Evolutionary conservation across 495 filamentous ascomycete genomes (phyloP).

Genomic region (Xylaria palmicola): DNA sequence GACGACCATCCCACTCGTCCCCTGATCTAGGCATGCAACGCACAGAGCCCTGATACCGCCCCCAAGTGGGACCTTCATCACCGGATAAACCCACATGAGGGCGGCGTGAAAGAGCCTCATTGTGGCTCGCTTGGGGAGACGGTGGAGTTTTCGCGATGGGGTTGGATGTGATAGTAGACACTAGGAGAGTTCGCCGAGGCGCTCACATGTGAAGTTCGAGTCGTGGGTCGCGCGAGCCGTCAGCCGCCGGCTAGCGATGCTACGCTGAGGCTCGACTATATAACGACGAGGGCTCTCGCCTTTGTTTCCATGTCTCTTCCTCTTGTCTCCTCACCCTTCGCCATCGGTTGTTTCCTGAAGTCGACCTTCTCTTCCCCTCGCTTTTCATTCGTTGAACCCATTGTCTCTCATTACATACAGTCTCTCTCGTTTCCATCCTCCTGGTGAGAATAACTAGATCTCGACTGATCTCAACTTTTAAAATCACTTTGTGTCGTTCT

Average conservation of each 20-base stretch:
- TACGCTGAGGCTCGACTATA: constrained; percentile 16
- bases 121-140: background rate
- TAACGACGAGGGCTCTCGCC: constrained; percentile 18
- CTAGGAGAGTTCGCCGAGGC: background rate
- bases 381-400: constrained; percentile 9
- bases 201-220: background rate
- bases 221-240: background rate
- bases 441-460: constrained; percentile 25
- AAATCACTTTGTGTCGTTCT: background rate
- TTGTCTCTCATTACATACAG: constrained; percentile 13
- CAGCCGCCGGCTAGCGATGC: background rate
- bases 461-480: background rate
- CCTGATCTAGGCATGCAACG: background rate
- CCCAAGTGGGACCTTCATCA: background rate
- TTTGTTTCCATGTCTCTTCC: background rate
- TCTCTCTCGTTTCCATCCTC: constrained; percentile 21
- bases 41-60: background rate
- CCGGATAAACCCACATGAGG: background rate
- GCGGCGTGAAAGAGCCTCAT: background rate
- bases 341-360: constrained; percentile 24
- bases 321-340: constrained; percentile 13
- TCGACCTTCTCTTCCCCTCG: constrained; percentile 13
- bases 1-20: background rate
- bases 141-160: background rate
- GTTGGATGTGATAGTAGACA: background rate